phyloP scores from a whole-genome alignment of 192 early-diverging fungal genomes.

The Tieghemiomyces parasiticus region DNA sequence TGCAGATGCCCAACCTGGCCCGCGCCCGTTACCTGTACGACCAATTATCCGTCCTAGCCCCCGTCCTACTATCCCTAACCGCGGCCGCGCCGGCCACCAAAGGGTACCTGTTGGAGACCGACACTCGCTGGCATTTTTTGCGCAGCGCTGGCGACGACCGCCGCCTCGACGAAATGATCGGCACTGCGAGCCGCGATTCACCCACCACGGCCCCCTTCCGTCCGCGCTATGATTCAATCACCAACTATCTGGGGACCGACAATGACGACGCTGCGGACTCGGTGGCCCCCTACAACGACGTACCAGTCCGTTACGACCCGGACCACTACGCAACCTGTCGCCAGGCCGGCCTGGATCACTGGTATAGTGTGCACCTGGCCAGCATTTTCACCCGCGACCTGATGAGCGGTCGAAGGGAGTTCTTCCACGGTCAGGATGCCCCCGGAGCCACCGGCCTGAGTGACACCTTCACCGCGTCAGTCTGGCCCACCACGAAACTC shows the following conservation, averaged over 20 bases:
- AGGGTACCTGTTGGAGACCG: constrained; percentile 69
- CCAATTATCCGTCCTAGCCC: constrained; percentile 47
- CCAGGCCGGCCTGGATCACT: constrained; percentile 44
- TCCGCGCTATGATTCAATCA: constrained; percentile 79
- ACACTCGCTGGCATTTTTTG: constrained; percentile 82
- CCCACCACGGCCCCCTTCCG: constrained; percentile 21
- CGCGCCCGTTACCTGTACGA: constrained; percentile 77
- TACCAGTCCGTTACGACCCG: constrained; percentile 46
- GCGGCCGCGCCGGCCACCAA: constrained; percentile 67
- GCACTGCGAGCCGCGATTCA: neutral
- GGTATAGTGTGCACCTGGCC: constrained; percentile 59
- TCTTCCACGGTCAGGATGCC: constrained; percentile 18
- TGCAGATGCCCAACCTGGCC: constrained; percentile 70
- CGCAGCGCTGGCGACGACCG: constrained; percentile 67
- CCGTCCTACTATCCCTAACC: constrained; percentile 55
- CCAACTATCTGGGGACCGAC: constrained; percentile 48
- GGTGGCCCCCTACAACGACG: constrained; percentile 77
- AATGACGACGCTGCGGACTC: constrained; percentile 13
- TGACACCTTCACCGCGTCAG: constrained; percentile 58
- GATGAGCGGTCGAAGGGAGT: constrained; percentile 13
- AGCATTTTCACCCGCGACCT: constrained; percentile 84
- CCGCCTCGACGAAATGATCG: constrained; percentile 50
- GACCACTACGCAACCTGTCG: constrained; percentile 45
- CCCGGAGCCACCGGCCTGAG: constrained; percentile 20
- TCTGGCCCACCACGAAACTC: constrained; percentile 86